A percentile compares a stretch with the other conserved stretches of the same genome.
These are phyloP conservation scores for Salix purpurea DNA, from an alignment of 345 rosid species.

Conservation along the genomic window DNA sequence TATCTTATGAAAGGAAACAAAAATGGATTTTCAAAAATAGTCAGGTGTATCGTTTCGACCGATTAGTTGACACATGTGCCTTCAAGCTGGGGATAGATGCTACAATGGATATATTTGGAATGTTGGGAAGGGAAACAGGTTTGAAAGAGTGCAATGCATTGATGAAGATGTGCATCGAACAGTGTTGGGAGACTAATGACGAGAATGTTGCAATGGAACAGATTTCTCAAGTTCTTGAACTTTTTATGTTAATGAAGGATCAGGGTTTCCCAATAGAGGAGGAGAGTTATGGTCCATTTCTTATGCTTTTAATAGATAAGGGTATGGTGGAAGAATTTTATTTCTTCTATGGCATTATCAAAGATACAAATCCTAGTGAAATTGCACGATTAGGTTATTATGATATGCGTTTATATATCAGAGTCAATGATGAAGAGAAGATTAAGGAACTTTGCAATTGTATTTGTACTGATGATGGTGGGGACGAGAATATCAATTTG, in stretches of 20 bases:
- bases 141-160: constrained; percentile 57
- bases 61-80: constrained; percentile 35
- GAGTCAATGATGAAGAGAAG: constrained; percentile 45
- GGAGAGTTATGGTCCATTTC: constrained; percentile 57
- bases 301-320: constrained; percentile 57
- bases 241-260: constrained; percentile 57
- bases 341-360: constrained; percentile 32
- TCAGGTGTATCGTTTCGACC: constrained; percentile 31
- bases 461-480: constrained; percentile 27
- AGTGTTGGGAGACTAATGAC: constrained; percentile 43
- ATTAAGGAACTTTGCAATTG: constrained; percentile 48
- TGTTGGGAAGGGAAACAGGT: constrained; percentile 60
- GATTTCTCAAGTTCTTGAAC: constrained; percentile 37
- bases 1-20: constrained; percentile 54
- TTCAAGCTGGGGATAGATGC: constrained; percentile 50
- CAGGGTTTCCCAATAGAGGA: constrained; percentile 60
- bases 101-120: constrained; percentile 38
- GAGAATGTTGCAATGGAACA: constrained; percentile 41
- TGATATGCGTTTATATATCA: constrained; percentile 71
- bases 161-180: constrained; percentile 45
- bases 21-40: constrained; percentile 40
- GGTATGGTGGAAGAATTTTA: constrained; percentile 64
- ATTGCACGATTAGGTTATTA: constrained; percentile 63
- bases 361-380: constrained; percentile 33
- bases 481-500: constrained; percentile 25